Percentiles rank a stretch among this genome's conserved stretches.
phyloP scores from a whole-genome alignment of 2,329 filamentous ascomycete species.

The Beauveria sp. region DNA sequence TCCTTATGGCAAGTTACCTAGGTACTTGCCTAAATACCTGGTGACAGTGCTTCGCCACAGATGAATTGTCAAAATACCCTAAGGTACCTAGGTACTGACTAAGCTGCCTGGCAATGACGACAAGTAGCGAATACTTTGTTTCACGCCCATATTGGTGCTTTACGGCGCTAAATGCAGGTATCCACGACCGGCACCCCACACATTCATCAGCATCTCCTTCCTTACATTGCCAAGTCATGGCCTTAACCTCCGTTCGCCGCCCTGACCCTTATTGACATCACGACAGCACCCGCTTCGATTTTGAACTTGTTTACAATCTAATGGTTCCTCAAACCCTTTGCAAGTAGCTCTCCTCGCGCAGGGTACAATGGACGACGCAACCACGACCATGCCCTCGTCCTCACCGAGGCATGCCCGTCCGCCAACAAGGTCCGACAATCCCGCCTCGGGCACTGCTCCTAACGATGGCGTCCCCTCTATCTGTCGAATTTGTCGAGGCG shows the following conservation, averaged over 20 bases:
- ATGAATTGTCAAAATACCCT: neutral
- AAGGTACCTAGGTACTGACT: neutral
- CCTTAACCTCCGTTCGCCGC: neutral
- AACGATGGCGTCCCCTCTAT: slow-evolving; percentile 53
- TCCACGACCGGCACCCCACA: neutral
- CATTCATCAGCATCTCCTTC: neutral
- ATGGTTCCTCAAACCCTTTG: neutral
- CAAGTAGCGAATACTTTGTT: neutral
- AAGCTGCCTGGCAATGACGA: neutral
- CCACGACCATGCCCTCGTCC: slow-evolving; percentile 9
- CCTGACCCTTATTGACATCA: neutral
- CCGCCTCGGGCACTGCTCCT: slow-evolving; percentile 6
- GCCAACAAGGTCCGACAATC: slow-evolving; percentile 20
- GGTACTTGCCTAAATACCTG: too few relatives aligned
- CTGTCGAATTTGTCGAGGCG: slow-evolving; percentile 94
- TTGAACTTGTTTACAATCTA: neutral
- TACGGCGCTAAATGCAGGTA: neutral
- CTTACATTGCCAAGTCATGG: neutral
- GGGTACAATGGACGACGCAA: slow-evolving; percentile 20
- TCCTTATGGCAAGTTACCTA: too few relatives aligned
- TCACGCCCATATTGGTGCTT: neutral
- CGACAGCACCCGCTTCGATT: neutral
- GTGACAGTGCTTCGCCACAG: slow-evolving; percentile 24
- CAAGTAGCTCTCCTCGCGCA: neutral
- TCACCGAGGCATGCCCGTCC: slow-evolving; percentile 20